A percentile compares a stretch with the other conserved stretches of the same genome.
phyloP scores from a whole-genome alignment of 768 basidiomycete genomes.

The Boletus reticuloceps region DNA sequence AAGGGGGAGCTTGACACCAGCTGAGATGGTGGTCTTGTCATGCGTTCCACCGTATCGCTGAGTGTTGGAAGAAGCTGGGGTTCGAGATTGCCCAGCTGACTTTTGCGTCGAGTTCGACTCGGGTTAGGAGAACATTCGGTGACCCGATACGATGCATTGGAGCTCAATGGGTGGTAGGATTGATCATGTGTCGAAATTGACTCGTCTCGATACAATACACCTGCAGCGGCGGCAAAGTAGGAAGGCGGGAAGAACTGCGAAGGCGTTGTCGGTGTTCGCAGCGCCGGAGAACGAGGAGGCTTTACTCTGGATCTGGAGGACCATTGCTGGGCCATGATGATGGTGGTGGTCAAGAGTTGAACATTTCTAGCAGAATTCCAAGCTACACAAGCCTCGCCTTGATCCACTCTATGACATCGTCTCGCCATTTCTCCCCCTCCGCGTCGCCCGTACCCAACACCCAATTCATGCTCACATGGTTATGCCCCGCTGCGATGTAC shows the following conservation, averaged over 20 bases:
- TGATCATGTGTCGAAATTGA: too few relatives aligned
- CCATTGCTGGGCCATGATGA: conserved; percentile 8
- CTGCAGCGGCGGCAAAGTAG: conserved; percentile 54
- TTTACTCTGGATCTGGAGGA: conserved; percentile 32
- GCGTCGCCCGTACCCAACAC: conserved; percentile 51
- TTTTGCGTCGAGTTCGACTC: conserved; percentile 28
- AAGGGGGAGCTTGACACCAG: conserved; percentile 10
- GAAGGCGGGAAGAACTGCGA: conserved; percentile 52
- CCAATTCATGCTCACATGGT: conserved; percentile 58
- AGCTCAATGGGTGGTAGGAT: conserved; percentile 10
- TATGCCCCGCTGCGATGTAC: conserved; percentile 50
- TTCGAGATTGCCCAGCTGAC: conserved; percentile 53
- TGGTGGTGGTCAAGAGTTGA: neutral
- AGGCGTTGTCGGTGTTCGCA: conserved; percentile 25
- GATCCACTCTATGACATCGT: conserved; percentile 41
- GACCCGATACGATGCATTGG: conserved; percentile 9
- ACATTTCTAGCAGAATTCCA: too few relatives aligned
- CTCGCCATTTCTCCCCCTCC: conserved; percentile 61
- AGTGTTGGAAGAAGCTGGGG: conserved; percentile 66
- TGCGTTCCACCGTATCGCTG: conserved; percentile 68
- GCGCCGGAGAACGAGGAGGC: conserved; percentile 40
- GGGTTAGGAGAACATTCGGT: conserved; percentile 1
- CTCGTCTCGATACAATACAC: conserved; percentile 31
- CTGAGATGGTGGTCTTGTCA: conserved; percentile 57
- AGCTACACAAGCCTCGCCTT: conserved; percentile 17